Percentiles rank a stretch among this genome's conserved stretches.
phyloP scores from a whole-genome alignment of 208 protist species.

The Wallacemonas rigidus region DNA sequence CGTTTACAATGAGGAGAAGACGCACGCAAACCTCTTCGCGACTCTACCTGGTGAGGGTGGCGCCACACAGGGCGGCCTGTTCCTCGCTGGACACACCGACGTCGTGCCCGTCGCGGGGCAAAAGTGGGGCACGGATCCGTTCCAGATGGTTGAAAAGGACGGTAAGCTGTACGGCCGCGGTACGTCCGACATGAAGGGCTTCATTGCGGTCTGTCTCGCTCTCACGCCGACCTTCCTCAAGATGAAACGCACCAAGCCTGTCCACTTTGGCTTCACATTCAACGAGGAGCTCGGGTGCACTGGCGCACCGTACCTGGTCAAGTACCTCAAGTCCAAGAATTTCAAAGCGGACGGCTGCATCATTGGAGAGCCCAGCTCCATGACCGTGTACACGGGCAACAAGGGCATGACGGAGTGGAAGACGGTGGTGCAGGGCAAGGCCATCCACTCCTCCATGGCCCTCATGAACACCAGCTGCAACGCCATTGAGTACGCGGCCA shows the following conservation, averaged over 20 bases:
- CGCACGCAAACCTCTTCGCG: conserved; percentile 50
- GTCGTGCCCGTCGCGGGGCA: conserved; percentile 79
- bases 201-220: conserved; percentile 53
- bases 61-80: conserved; percentile 44
- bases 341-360: conserved; percentile 51
- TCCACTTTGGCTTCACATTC: conserved; percentile 56
- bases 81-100: conserved; percentile 65
- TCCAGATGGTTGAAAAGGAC: conserved; percentile 49
- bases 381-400: conserved; percentile 34
- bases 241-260: conserved; percentile 48
- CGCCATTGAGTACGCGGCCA: conserved; percentile 36
- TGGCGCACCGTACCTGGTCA: conserved; percentile 33
- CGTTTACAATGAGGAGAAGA: conserved; percentile 29
- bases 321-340: conserved; percentile 28
- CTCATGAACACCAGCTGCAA: conserved; percentile 50
- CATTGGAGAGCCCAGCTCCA: conserved; percentile 38
- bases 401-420: conserved; percentile 34
- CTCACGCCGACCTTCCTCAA: conserved; percentile 37
- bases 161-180: conserved; percentile 65
- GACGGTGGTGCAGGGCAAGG: conserved; percentile 44
- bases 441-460: conserved; percentile 48
- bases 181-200: conserved; percentile 64
- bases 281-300: conserved; percentile 53
- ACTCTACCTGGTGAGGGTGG: conserved; percentile 37
- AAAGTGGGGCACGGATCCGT: conserved; percentile 63